These are phyloP conservation scores for Hansenula sp. DNA, from an alignment of 1,139 yeast species.

Conservation along the genomic window DNA sequence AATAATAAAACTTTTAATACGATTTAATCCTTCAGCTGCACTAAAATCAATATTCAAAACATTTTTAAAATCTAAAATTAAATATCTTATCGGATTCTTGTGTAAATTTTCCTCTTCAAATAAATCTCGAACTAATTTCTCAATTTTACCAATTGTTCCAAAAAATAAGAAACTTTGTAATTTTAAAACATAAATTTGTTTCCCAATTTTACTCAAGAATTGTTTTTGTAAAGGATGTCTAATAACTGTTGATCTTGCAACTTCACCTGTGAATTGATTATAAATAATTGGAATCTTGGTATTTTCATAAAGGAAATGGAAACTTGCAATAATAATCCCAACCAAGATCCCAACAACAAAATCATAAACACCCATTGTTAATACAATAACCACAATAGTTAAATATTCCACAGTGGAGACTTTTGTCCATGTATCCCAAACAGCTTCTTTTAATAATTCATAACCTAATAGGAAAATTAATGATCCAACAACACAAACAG, in stretches of 20 bases:
- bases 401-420: conserved; percentile 73
- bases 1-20: conserved; percentile 74
- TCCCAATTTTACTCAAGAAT: conserved; percentile 80
- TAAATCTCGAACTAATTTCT: conserved; percentile 61
- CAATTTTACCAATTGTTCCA: conserved; percentile 93
- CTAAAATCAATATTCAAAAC: conserved; percentile 85
- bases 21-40: conserved; percentile 92
- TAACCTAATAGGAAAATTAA: conserved; percentile 86
- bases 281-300: conserved; percentile 79
- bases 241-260: conserved; percentile 88
- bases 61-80: conserved; percentile 79
- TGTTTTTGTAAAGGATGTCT: conserved; percentile 89
- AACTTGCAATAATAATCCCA: conserved; percentile 87
- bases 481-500: conserved; percentile 93
- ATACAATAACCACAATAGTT: conserved; percentile 78
- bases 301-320: conserved; percentile 87
- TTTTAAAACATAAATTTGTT: conserved; percentile 84
- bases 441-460: conserved; percentile 81
- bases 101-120: conserved; percentile 50
- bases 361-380: conserved; percentile 94
- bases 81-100: conserved; percentile 49
- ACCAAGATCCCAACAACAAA: conserved; percentile 89
- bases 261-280: conserved; percentile 81
- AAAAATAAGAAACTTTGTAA: conserved; percentile 86
- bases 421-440: conserved; percentile 79